These are phyloP conservation scores for Cudoniella acicularis DNA, from an alignment of 495 filamentous ascomycete genomes.

Conservation along the genomic window DNA sequence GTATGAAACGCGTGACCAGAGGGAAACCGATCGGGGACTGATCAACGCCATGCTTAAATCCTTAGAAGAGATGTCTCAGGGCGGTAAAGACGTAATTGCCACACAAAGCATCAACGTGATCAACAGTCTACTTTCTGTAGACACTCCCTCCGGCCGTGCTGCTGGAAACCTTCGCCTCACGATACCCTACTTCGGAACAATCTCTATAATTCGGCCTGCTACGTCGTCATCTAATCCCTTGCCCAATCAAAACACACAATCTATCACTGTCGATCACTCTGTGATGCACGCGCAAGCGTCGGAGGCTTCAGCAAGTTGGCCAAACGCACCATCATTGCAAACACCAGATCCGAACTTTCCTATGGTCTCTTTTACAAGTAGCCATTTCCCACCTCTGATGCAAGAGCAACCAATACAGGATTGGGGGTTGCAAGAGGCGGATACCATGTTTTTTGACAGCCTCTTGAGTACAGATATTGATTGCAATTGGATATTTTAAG, in stretches of 20 bases:
- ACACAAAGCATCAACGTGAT: constrained; percentile 39
- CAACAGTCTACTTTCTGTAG: constrained; percentile 37
- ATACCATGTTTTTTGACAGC: constrained; percentile 24
- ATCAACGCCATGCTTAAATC: constrained; percentile 27
- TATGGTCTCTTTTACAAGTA: no score
- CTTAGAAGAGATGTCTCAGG: constrained; percentile 35
- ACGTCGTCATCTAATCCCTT: not conserved
- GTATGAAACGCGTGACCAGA: constrained; percentile 20
- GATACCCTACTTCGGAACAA: constrained; percentile 44
- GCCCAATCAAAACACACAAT: not conserved
- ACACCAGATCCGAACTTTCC: no score
- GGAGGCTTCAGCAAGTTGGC: not conserved
- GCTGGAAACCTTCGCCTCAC: constrained; percentile 32
- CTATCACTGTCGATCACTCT: not conserved
- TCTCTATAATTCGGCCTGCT: constrained; percentile 37
- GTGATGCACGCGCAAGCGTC: not conserved
- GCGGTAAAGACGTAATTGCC: constrained; percentile 36
- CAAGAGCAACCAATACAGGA: constrained; percentile 7
- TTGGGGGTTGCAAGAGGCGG: constrained; percentile 18
- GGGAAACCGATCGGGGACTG: constrained; percentile 31
- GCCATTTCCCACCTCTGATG: constrained; percentile 1
- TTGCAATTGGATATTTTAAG: constrained; percentile 24
- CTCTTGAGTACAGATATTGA: constrained; percentile 25
- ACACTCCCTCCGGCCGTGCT: not conserved
- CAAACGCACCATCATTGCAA: not conserved